Percentiles rank a stretch among this genome's conserved stretches.
Conservation (phyloP, 2,329 filamentous ascomycete genomes). For the Colletotrichum orbiculare region DNA sequence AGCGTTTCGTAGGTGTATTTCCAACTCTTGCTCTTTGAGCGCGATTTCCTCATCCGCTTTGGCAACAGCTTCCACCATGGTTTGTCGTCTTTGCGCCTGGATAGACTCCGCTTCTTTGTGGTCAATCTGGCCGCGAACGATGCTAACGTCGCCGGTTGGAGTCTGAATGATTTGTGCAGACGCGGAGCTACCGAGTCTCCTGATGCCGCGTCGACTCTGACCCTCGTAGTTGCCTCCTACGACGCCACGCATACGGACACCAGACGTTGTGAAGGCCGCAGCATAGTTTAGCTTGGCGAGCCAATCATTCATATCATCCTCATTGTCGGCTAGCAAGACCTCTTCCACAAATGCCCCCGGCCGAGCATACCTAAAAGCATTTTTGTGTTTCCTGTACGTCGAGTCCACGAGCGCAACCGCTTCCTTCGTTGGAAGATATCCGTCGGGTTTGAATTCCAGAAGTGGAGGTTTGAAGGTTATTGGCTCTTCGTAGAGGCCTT, state of each 20-base stretch:
- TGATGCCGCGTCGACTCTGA: conserved; percentile 77
- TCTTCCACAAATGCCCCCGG: conserved; percentile 85
- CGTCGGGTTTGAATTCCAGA: conserved; percentile 92
- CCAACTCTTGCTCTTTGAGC: conserved; percentile 79
- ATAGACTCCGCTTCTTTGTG: conserved; percentile 89
- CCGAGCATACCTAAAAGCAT: conserved; percentile 91
- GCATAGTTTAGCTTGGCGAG: conserved; percentile 96
- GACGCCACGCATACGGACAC: conserved; percentile 89
- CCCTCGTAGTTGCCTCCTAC: conserved; percentile 87
- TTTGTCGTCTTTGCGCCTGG: conserved; percentile 80
- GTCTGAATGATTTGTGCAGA: conserved; percentile 72
- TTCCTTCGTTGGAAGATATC: conserved; percentile 91
- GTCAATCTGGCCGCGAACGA: conserved; percentile 79
- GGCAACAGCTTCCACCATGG: conserved; percentile 85
- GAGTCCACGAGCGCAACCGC: conserved; percentile 89
- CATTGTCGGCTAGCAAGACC: conserved; percentile 88
- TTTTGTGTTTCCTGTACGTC: conserved; percentile 93
- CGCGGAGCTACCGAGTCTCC: conserved; percentile 75
- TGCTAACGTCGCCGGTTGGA: conserved; percentile 77
- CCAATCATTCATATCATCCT: conserved; percentile 96
- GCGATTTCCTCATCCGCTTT: conserved; percentile 85
- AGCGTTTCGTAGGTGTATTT: conserved; percentile 86
- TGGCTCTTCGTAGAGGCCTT: conserved; percentile 78
- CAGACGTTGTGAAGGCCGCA: conserved; percentile 90
- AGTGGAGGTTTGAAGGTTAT: conserved; percentile 92